Percentiles rank a stretch among this genome's conserved stretches.
These are phyloP conservation scores for Leishmania amazonensis DNA, from an alignment of 208 protist genomes.

Conservation along the genomic window DNA sequence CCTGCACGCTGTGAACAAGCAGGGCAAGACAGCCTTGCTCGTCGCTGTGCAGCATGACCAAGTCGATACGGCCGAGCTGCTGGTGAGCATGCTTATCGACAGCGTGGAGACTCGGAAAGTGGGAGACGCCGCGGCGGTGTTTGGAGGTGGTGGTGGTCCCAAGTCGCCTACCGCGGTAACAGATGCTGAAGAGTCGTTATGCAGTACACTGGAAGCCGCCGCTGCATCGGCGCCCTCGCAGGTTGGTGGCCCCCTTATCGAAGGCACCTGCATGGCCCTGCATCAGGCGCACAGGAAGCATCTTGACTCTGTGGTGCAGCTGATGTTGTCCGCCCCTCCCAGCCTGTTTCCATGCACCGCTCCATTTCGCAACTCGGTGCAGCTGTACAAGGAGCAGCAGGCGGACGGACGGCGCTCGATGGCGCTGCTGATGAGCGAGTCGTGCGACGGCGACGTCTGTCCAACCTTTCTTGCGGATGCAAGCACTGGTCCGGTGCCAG, in stretches of 20 bases:
- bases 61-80: conserved; percentile 59
- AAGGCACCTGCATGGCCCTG: conserved; percentile 68
- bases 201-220: conserved; percentile 8
- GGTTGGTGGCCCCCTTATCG: conserved; percentile 62
- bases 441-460: background rate
- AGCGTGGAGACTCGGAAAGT: background rate
- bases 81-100: conserved; percentile 47
- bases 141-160: background rate
- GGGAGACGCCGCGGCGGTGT: background rate
- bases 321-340: conserved; percentile 51
- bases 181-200: background rate
- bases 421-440: background rate
- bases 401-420: background rate
- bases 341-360: conserved; percentile 33
- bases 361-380: conserved; percentile 34
- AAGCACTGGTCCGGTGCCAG: conserved; percentile 1
- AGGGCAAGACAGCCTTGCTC: conserved; percentile 70
- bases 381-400: conserved; percentile 17
- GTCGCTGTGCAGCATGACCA: conserved; percentile 64
- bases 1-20: conserved; percentile 54
- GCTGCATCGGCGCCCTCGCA: background rate
- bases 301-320: conserved; percentile 59
- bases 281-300: conserved; percentile 52
- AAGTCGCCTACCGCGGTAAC: background rate
- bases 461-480: background rate